Base-by-base conservation (phyloP, 495 filamentous ascomycete species). In the Pyrenula aspistea region DNA sequence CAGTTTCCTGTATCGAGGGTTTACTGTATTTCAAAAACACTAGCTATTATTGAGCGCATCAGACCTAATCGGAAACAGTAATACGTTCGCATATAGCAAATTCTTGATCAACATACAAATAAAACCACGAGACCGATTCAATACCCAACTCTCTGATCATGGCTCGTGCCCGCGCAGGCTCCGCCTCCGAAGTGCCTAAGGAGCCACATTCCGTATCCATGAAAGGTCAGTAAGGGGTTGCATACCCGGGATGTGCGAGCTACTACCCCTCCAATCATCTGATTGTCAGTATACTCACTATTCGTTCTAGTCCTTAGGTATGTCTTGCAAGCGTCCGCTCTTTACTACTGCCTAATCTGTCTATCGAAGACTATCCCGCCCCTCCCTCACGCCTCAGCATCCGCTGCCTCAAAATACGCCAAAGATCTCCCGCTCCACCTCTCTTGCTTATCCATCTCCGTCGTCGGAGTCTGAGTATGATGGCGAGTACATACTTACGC, bases 171-270 rank as follows among this genome's bases (percentile, higher is more conserved):
- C 69, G 74, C 60, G 73, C 74, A 55, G 63, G 64, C 42, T 77
- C 74, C 54, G 62, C 71, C 36, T 69, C 73, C 51, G 83, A 89
- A 53, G 78, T 75, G 49, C 74, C 80, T 25, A 90, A 89, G 65
- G 88, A 88, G 62, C 85, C 88, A 20, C 91, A 96, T 72, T 79
- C 84, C 12, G 81, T 96, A 36, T 94, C 88, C 55, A 69, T 96
- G 23, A 96, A 95, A 77, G 91, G 82, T 83, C 53, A 52, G 60
- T 75, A 65, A 52, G 42, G 66, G 55, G 57, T 51, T 12, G 31
- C 65, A 25, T n/a, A n/a, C n/a, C n/a, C n/a, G n/a, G n/a, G n/a
- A n/a, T n/a, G n/a, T n/a, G n/a, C n/a, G n/a, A n/a, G n/a, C n/a
- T n/a, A n/a, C n/a, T n/a, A n/a, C n/a, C n/a, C n/a, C n/a, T n/a